Percentiles rank a stretch among this genome's conserved stretches.
These are phyloP conservation scores for Micractinium conductrix DNA, from an alignment of 139 green algal species.

Conservation along the genomic window DNA sequence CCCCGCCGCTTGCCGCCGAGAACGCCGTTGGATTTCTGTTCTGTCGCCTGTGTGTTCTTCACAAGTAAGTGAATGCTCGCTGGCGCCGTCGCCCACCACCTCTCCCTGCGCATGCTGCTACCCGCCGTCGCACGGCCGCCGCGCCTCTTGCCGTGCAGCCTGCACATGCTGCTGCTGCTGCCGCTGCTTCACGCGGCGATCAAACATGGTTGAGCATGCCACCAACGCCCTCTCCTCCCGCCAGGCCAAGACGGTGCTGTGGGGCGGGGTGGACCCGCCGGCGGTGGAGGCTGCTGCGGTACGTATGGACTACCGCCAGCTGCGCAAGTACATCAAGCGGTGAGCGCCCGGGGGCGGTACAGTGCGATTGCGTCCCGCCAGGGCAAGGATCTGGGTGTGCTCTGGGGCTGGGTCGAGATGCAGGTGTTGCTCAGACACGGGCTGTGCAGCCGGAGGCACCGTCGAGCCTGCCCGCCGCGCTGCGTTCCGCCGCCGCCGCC, in stretches of 20 bases:
- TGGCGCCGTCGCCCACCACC: not conserved
- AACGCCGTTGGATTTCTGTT: no score
- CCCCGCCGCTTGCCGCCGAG: no score
- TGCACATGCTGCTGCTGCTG: not conserved
- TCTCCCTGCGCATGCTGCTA: not conserved
- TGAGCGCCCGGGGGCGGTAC: not conserved
- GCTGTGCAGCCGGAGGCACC: no score
- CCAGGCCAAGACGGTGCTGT: constrained; percentile 30
- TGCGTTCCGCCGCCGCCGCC: no score
- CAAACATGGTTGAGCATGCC: not conserved
- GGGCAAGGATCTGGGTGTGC: no score
- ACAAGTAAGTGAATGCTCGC: no score
- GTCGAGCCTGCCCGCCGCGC: no score
- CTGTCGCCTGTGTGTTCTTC: no score
- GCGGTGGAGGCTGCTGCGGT: not conserved
- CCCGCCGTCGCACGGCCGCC: not conserved
- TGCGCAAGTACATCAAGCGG: constrained; percentile 28
- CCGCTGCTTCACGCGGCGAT: not conserved
- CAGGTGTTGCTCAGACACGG: no score
- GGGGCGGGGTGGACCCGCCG: not conserved
- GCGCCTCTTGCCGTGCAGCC: no score
- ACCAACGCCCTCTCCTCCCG: not conserved
- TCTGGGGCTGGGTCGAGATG: no score
- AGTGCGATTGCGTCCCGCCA: no score
- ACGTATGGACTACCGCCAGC: constrained; percentile 16